phyloP scores from a whole-genome alignment of 306 rosid genomes.

The Urtica urens region DNA sequence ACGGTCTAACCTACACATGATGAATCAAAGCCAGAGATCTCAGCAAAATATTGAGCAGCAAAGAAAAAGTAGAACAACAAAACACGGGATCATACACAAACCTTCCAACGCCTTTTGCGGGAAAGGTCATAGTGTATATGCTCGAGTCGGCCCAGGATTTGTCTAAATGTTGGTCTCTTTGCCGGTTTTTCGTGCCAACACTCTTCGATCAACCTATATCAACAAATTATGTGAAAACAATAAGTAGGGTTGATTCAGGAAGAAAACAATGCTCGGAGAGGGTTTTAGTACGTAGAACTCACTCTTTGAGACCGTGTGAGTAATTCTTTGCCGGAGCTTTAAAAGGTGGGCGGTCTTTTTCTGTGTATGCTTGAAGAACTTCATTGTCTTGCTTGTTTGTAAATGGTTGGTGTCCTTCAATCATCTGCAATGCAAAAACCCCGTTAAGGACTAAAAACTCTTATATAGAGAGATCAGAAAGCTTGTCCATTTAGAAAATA shows the following conservation, averaged over 20 bases:
- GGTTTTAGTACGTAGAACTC: slow-evolving; percentile 12
- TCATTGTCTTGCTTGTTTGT: slow-evolving; percentile 45
- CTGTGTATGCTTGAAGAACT: slow-evolving; percentile 52
- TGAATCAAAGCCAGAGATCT: slow-evolving; percentile 8
- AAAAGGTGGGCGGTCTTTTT: slow-evolving; percentile 72
- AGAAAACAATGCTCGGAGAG: background rate
- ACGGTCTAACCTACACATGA: slow-evolving; percentile 60
- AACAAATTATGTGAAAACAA: slow-evolving; percentile 12
- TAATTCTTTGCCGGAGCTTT: slow-evolving; percentile 60
- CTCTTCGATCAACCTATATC: slow-evolving; percentile 64
- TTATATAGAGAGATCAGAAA: no score
- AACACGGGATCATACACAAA: background rate
- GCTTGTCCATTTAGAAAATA: no score
- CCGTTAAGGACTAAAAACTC: no score
- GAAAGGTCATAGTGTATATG: slow-evolving; percentile 42
- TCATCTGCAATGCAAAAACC: slow-evolving; percentile 50
- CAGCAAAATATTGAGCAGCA: no score
- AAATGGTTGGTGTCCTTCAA: slow-evolving; percentile 82
- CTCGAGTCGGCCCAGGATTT: slow-evolving; percentile 60
- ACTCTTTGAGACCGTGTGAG: slow-evolving; percentile 75
- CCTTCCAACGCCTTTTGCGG: slow-evolving; percentile 86
- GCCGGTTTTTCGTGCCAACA: slow-evolving; percentile 92
- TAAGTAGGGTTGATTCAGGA: background rate
- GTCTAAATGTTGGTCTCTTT: slow-evolving; percentile 78
- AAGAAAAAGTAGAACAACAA: background rate